A percentile compares a stretch with the other conserved stretches of the same genome.
phyloP scores from a whole-genome alignment of 2,329 filamentous ascomycete species.

The Exophiala bonariae region DNA sequence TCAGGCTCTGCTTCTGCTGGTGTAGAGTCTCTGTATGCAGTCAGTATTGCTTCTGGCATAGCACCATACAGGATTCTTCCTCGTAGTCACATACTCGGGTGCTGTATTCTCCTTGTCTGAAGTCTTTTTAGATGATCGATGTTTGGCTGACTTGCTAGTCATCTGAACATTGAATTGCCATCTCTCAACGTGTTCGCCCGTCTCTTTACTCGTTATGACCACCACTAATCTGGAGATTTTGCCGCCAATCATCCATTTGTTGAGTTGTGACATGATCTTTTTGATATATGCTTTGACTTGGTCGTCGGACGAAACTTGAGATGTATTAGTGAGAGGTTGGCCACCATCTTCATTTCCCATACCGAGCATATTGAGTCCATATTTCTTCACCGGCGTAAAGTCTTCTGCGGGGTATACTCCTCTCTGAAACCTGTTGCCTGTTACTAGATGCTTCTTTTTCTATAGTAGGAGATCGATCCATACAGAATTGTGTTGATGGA shows the following conservation, averaged over 20 bases:
- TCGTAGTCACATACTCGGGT: conserved; percentile 48
- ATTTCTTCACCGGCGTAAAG: conserved; percentile 98
- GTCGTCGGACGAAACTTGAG: conserved; percentile 82
- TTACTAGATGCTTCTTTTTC: conserved; percentile 5
- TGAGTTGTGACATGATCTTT: conserved; percentile 97
- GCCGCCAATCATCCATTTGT: conserved; percentile 95
- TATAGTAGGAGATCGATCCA: conserved; percentile 30
- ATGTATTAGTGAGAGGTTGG: conserved; percentile 13
- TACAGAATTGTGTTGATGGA: conserved; percentile 96
- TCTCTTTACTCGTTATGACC: conserved; percentile 96
- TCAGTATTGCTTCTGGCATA: conserved; percentile 6
- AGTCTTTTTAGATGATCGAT: conserved; percentile 49
- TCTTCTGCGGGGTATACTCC: conserved; percentile 88
- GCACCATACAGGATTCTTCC: background rate
- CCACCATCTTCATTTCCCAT: conserved; percentile 28
- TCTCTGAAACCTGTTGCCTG: conserved; percentile 70
- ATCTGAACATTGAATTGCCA: conserved; percentile 95
- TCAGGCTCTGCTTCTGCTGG: conserved; percentile 46
- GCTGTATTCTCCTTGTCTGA: conserved; percentile 70
- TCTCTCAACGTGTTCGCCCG: conserved; percentile 89
- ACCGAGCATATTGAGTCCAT: conserved; percentile 97
- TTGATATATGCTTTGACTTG: conserved; percentile 99
- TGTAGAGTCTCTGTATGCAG: conserved; percentile 31
- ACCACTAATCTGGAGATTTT: conserved; percentile 98
- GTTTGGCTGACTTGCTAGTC: conserved; percentile 53